These are phyloP conservation scores for Lodderomyces parapsilosis DNA, from an alignment of 1,139 yeast species.

Conservation along the genomic window DNA sequence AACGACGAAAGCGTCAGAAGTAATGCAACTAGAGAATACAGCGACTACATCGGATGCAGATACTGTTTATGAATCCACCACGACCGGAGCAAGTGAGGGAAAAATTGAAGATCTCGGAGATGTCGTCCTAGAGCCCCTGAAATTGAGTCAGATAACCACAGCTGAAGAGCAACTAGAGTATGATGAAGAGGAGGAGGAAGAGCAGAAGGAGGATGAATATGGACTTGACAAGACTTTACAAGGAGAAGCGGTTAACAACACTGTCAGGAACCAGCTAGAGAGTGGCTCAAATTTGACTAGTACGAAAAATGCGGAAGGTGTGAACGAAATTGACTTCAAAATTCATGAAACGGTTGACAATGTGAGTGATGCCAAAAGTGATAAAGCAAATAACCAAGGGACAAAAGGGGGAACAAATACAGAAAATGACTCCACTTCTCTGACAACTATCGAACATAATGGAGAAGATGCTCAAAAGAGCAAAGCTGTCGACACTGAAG, in stretches of 20 bases:
- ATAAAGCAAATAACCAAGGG: too few species aligned
- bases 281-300: not conserved
- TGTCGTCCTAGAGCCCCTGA: not conserved
- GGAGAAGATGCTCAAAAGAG: not conserved
- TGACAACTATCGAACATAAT: not conserved
- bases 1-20: not conserved
- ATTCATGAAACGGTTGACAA: too few species aligned
- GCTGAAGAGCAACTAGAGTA: not conserved
- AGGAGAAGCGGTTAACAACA: too few species aligned
- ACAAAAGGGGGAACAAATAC: too few species aligned
- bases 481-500: not conserved
- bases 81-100: not conserved
- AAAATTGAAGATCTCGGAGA: not conserved
- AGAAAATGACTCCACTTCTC: too few species aligned
- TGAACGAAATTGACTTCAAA: too few species aligned
- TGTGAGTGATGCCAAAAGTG: too few species aligned
- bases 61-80: not conserved
- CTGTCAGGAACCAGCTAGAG: too few species aligned
- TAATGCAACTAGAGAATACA: not conserved
- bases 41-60: slow-evolving; percentile 1
- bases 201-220: too few species aligned
- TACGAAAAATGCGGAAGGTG: too few species aligned
- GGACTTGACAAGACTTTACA: too few species aligned
- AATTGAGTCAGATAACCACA: not conserved
- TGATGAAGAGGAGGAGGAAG: slow-evolving; percentile 6